Evolutionary conservation across 2,329 filamentous ascomycete species (phyloP).

Genomic region (Arachnomyces sp.): DNA sequence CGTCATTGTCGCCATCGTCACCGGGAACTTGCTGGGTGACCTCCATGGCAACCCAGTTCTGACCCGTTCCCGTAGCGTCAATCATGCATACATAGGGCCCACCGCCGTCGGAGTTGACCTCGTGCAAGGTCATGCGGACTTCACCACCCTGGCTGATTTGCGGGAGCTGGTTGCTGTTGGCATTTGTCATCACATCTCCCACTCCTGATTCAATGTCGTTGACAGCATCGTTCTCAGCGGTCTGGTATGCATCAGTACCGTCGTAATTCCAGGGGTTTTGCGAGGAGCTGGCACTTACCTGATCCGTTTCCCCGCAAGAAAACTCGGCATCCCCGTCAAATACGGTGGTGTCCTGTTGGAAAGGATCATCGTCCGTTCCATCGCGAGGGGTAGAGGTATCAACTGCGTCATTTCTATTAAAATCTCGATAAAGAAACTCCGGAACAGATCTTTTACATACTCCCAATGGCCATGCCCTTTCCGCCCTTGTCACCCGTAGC

Average conservation of each 20-base stretch:
- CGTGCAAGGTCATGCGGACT: slow-evolving; percentile 57
- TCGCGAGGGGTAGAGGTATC: slow-evolving; percentile 53
- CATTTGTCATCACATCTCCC: slow-evolving; percentile 50
- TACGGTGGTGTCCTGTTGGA: slow-evolving; percentile 58
- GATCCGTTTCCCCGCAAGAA: slow-evolving; percentile 53
- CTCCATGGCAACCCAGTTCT: slow-evolving; percentile 46
- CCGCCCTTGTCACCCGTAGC: slow-evolving; percentile 54
- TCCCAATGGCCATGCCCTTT: slow-evolving; percentile 41
- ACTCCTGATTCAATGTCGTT: slow-evolving; percentile 54
- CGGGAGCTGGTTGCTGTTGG: slow-evolving; percentile 46
- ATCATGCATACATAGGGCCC: slow-evolving; percentile 61
- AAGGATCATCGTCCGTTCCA: slow-evolving; percentile 52
- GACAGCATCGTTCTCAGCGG: slow-evolving; percentile 34
- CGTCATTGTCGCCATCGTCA: slow-evolving; percentile 16
- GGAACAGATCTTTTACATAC: slow-evolving; percentile 34
- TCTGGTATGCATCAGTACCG: neutral
- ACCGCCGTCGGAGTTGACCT: slow-evolving; percentile 60
- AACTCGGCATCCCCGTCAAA: slow-evolving; percentile 49
- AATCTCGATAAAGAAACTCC: neutral
- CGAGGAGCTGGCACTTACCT: neutral
- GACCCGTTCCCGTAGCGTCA: slow-evolving; percentile 52
- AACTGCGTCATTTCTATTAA: slow-evolving; percentile 23
- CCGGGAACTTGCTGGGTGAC: slow-evolving; percentile 51
- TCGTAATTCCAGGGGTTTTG: neutral
- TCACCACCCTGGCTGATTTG: slow-evolving; percentile 53